These are phyloP conservation scores for Ophiocordyceps robertsii DNA, from an alignment of 2,329 filamentous ascomycete genomes.

Conservation along the genomic window DNA sequence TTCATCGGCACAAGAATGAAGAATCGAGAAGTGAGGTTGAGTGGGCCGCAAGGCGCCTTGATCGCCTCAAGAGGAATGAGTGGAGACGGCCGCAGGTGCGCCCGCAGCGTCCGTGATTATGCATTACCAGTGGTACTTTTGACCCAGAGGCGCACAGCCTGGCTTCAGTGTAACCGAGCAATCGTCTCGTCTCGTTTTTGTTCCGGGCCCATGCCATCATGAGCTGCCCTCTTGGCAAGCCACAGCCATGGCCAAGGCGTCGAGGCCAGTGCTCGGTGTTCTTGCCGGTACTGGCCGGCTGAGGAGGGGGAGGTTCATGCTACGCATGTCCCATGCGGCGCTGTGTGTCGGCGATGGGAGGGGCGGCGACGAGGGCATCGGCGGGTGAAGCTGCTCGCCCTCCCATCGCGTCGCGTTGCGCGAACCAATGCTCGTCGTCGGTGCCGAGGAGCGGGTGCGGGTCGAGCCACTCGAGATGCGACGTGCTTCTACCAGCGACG, in stretches of 20 bases:
- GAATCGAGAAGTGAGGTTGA: too few relatives aligned
- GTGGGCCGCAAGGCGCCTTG: too few relatives aligned
- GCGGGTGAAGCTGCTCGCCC: conserved; percentile 18
- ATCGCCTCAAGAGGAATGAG: not conserved
- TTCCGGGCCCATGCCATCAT: not conserved
- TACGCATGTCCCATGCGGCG: conserved; percentile 33
- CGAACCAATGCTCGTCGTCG: conserved; percentile 7
- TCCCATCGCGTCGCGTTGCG: conserved; percentile 23
- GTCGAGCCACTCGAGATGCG: conserved; percentile 17
- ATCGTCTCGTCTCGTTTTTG: too few relatives aligned
- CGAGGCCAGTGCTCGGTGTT: conserved; percentile 38
- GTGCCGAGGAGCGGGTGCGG: conserved; percentile 17
- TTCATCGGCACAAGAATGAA: too few relatives aligned
- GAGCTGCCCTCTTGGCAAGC: conserved; percentile 33
- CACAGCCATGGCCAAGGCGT: conserved; percentile 40
- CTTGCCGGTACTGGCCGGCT: conserved; percentile 27
- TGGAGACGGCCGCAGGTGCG: not conserved
- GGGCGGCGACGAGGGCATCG: conserved; percentile 10
- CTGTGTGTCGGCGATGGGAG: conserved; percentile 18
- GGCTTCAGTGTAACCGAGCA: too few relatives aligned
- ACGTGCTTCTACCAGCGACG: conserved; percentile 17
- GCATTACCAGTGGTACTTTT: not conserved
- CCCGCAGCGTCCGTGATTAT: not conserved
- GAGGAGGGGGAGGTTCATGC: conserved; percentile 29
- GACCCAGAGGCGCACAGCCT: too few relatives aligned